phyloP scores from a whole-genome alignment of 2,329 filamentous ascomycete species.

The Penicillium psychrosexuale region DNA sequence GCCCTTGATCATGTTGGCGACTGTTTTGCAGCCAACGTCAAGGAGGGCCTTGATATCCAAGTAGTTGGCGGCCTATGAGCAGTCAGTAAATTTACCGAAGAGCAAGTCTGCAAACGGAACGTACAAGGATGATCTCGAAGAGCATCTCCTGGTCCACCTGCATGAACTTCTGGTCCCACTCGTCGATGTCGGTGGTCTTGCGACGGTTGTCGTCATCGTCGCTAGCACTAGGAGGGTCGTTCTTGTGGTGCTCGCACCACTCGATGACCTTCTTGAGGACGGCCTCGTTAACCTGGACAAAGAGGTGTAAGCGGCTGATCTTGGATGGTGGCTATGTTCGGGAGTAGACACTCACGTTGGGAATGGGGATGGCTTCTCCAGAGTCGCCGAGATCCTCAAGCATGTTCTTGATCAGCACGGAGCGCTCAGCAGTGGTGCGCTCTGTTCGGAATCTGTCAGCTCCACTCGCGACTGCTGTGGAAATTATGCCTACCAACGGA shows the following conservation, averaged over 20 bases:
- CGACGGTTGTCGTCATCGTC: conserved; percentile 93
- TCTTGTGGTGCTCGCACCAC: conserved; percentile 94
- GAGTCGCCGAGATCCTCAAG: conserved; percentile 81
- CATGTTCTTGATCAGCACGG: conserved; percentile 97
- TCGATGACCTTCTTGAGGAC: conserved; percentile 96
- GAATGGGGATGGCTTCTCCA: conserved; percentile 66
- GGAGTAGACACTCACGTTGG: conserved; percentile 44
- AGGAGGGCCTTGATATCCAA: conserved; percentile 98
- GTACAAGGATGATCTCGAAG: conserved; percentile 95
- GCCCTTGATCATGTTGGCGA: conserved; percentile 99
- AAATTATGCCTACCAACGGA: conserved; percentile 48
- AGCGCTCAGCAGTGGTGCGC: conserved; percentile 81
- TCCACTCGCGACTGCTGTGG: neutral
- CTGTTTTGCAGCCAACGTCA: conserved; percentile 98
- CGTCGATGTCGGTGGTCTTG: conserved; percentile 98
- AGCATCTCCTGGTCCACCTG: conserved; percentile 99
- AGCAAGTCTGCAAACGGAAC: conserved; percentile 35
- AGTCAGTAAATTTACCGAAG: conserved; percentile 1
- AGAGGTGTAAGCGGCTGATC: neutral
- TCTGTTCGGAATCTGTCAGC: conserved; percentile 54
- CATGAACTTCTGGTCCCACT: conserved; percentile 99
- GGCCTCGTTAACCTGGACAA: conserved; percentile 73
- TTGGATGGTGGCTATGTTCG: neutral
- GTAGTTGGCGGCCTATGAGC: conserved; percentile 82
- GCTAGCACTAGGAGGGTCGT: conserved; percentile 74